Conservation (phyloP, 2,329 filamentous ascomycete species). For the Epichloe elymi region DNA sequence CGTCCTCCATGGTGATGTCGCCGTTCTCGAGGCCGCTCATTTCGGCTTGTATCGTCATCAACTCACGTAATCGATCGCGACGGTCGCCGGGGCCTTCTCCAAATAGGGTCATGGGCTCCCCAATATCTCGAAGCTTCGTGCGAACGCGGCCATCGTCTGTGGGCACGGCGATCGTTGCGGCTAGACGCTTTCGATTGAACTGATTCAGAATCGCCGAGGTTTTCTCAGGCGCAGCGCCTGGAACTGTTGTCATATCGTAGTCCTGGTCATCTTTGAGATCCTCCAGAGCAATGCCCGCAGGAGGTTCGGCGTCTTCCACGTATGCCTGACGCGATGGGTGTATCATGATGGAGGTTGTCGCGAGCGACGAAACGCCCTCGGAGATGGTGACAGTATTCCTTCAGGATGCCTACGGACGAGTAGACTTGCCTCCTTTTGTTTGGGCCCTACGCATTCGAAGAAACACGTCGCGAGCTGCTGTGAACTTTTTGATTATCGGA, state of each 20-base stretch:
- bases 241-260: constrained; percentile 60
- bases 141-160: constrained; percentile 87
- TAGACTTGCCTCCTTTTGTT: too few relatives aligned
- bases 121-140: constrained; percentile 65
- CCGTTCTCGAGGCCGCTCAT: constrained; percentile 41
- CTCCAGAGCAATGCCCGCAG: constrained; percentile 35
- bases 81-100: constrained; percentile 79
- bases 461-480: neutral
- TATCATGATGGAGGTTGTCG: constrained; percentile 37
- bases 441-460: neutral
- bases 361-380: neutral
- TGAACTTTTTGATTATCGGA: neutral
- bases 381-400: neutral
- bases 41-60: constrained; percentile 63
- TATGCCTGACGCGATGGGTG: constrained; percentile 88
- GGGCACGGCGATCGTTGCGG: constrained; percentile 78
- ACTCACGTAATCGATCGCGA: constrained; percentile 70
- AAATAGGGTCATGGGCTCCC: constrained; percentile 90
- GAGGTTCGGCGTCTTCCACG: constrained; percentile 67
- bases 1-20: constrained; percentile 50
- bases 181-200: constrained; percentile 81
- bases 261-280: constrained; percentile 58
- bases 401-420: neutral
- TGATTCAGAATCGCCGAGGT: constrained; percentile 76
- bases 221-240: constrained; percentile 63